Evolutionary conservation across 768 basidiomycete species (phyloP).

Genomic region (Lactarius akahatsu): DNA sequence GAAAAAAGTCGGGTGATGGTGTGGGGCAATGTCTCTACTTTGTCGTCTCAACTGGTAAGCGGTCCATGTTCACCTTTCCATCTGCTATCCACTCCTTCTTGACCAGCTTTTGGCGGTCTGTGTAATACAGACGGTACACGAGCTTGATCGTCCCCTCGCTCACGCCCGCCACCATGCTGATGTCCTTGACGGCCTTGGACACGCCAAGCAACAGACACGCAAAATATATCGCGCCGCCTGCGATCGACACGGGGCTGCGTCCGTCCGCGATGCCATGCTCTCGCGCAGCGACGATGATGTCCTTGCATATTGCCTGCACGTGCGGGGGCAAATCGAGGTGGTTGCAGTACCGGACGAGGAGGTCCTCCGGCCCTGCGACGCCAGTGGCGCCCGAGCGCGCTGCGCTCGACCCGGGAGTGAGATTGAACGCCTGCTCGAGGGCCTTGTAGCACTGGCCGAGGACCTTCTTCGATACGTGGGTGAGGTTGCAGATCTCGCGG

Average conservation of each 20-base stretch:
- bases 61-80: conserved; percentile 59
- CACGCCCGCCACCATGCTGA: conserved; percentile 87
- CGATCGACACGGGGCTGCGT: conserved; percentile 94
- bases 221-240: conserved; percentile 95
- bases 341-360: conserved; percentile 92
- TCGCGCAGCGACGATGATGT: conserved; percentile 78
- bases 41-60: conserved; percentile 37
- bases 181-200: conserved; percentile 75
- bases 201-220: conserved; percentile 80
- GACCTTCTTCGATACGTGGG: conserved; percentile 92
- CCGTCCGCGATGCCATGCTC: conserved; percentile 90
- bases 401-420: conserved; percentile 76
- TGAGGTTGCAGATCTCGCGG: conserved; percentile 91
- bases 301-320: conserved; percentile 78
- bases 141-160: conserved; percentile 95
- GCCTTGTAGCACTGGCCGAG: conserved; percentile 74
- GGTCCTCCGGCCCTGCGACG: conserved; percentile 73
- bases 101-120: conserved; percentile 72
- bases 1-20: neutral
- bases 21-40: conserved; percentile 12
- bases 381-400: conserved; percentile 35
- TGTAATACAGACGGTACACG: conserved; percentile 58
- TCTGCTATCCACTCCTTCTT: conserved; percentile 85
- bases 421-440: conserved; percentile 84
- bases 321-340: conserved; percentile 82